A percentile compares a stretch with the other conserved stretches of the same genome.
Evolutionary conservation across 768 basidiomycete species (phyloP).

Genomic region (Tylopilus vinaceipallidus): DNA sequence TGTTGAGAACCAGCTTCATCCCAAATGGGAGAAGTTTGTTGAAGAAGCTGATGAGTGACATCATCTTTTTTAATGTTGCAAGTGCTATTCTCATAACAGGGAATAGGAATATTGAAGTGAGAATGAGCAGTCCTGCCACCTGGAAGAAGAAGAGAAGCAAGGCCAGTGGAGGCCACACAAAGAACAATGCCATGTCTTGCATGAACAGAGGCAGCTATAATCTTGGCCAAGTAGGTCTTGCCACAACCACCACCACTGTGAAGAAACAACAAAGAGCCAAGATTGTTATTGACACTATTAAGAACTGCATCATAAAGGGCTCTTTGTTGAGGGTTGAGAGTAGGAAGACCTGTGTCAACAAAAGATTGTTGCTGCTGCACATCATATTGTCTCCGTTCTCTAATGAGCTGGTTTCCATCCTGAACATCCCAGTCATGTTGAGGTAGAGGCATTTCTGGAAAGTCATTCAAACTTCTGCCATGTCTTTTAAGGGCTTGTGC

Average conservation of each 20-base stretch:
- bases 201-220: slow-evolving; percentile 31
- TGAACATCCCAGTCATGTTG: too few species aligned
- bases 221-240: slow-evolving; percentile 45
- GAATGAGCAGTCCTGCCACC: not conserved
- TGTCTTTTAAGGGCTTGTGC: too few species aligned
- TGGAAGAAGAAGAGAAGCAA: slow-evolving; percentile 10
- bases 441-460: too few species aligned
- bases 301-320: too few species aligned
- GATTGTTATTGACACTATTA: too few species aligned
- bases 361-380: too few species aligned
- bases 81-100: not conserved
- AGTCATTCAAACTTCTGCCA: too few species aligned
- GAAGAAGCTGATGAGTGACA: slow-evolving; percentile 31
- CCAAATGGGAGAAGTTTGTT: slow-evolving; percentile 29
- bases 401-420: too few species aligned
- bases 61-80: slow-evolving; percentile 4
- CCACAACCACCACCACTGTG: slow-evolving; percentile 43
- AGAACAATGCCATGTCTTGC: slow-evolving; percentile 35
- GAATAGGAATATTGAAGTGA: slow-evolving; percentile 2
- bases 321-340: too few species aligned
- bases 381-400: too few species aligned
- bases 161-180: slow-evolving; percentile 49
- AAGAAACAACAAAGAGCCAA: too few species aligned
- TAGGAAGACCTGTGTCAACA: too few species aligned
- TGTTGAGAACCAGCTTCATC: not conserved